A percentile compares a stretch with the other conserved stretches of the same genome.
Conservation (phyloP, 2,329 filamentous ascomycete genomes). For the Nigrograna mackinnonii region DNA sequence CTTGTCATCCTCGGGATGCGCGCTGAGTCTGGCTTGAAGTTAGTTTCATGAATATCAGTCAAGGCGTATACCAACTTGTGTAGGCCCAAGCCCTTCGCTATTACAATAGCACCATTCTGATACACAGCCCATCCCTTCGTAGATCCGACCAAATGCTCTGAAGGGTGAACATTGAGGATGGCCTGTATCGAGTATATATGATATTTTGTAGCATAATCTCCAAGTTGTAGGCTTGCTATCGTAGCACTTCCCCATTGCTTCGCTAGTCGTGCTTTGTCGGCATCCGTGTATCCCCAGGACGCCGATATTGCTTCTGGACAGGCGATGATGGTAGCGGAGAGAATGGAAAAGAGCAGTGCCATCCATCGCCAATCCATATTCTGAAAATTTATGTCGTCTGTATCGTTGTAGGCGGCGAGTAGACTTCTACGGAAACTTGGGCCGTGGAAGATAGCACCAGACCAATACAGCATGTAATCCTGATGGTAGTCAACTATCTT, state of each 20-base stretch:
- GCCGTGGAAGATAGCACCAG: slow-evolving; percentile 42
- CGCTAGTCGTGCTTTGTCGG: slow-evolving; percentile 47
- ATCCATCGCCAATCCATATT: slow-evolving; percentile 43
- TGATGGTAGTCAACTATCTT: slow-evolving; percentile 44
- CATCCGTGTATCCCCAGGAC: slow-evolving; percentile 49
- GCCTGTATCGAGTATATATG: slow-evolving; percentile 47
- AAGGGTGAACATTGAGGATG: slow-evolving; percentile 53
- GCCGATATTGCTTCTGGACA: slow-evolving; percentile 38
- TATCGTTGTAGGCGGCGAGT: slow-evolving; percentile 40
- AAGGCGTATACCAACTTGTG: slow-evolving; percentile 36
- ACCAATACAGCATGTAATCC: slow-evolving; percentile 43
- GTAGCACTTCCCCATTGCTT: slow-evolving; percentile 52
- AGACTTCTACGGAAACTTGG: slow-evolving; percentile 44
- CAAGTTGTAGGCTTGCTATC: slow-evolving; percentile 49
- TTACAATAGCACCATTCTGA: slow-evolving; percentile 49
- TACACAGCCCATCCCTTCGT: slow-evolving; percentile 53
- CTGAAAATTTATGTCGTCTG: slow-evolving; percentile 42
- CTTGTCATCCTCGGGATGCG: slow-evolving; percentile 29
- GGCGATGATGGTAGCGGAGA: slow-evolving; percentile 48
- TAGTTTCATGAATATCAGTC: neutral
- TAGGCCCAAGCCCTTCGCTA: slow-evolving; percentile 53
- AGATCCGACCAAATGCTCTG: slow-evolving; percentile 53
- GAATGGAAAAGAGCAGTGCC: slow-evolving; percentile 49
- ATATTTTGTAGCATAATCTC: slow-evolving; percentile 48
- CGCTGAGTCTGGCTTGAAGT: slow-evolving; percentile 15